These are phyloP conservation scores for Aschersonia sp. DNA, from an alignment of 2,329 filamentous ascomycete species.

Conservation along the genomic window DNA sequence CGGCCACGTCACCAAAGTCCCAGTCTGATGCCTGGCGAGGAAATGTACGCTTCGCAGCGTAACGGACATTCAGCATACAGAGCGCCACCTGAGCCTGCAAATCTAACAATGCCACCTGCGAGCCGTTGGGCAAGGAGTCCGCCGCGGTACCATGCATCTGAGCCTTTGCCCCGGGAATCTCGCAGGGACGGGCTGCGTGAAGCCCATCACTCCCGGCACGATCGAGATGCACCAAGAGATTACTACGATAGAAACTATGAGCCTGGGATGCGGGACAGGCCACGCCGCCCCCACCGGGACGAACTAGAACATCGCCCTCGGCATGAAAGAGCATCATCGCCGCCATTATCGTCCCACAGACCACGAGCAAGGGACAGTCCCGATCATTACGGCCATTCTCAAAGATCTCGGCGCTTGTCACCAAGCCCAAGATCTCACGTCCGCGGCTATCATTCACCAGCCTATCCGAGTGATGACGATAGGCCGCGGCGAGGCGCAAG, in stretches of 20 bases:
- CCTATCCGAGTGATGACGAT: slow-evolving; percentile 8
- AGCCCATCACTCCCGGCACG: not conserved
- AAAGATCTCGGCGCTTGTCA: slow-evolving; percentile 1
- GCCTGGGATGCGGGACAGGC: not conserved
- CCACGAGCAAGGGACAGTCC: slow-evolving; percentile 6
- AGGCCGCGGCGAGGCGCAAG: slow-evolving; percentile 8
- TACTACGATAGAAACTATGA: slow-evolving; percentile 1
- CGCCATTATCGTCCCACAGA: slow-evolving; percentile 7
- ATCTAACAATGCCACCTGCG: not conserved
- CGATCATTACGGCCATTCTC: not conserved
- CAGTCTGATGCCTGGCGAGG: slow-evolving; percentile 3
- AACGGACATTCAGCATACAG: slow-evolving; percentile 2
- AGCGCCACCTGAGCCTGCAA: slow-evolving; percentile 2
- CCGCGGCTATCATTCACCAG: slow-evolving; percentile 2
- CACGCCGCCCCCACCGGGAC: slow-evolving; percentile 2
- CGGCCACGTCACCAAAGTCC: slow-evolving; percentile 7
- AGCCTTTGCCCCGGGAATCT: slow-evolving; percentile 3
- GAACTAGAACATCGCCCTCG: slow-evolving; percentile 7
- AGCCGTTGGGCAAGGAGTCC: slow-evolving; percentile 6
- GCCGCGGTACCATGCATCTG: slow-evolving; percentile 3
- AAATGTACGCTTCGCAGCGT: slow-evolving; percentile 5
- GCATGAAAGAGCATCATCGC: slow-evolving; percentile 6
- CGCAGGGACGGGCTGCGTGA: not conserved
- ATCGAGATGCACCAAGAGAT: not conserved
- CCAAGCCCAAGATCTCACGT: slow-evolving; percentile 2